These are phyloP conservation scores for Chytriomyces sp. DNA, from an alignment of 192 early-diverging fungal genomes.

Conservation along the genomic window DNA sequence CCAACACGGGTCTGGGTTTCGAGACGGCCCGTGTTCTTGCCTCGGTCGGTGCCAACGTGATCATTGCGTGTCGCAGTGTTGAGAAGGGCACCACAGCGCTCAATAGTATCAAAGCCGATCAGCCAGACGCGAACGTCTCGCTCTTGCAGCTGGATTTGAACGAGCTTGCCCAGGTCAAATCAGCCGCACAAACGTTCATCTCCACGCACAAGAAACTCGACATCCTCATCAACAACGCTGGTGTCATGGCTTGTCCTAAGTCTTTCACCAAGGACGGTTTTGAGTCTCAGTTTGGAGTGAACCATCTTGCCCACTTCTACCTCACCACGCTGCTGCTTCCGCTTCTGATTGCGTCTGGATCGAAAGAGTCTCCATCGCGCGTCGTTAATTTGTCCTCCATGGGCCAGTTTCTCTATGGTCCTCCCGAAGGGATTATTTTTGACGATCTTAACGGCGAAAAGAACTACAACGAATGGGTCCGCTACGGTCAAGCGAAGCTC, in stretches of 20 bases:
- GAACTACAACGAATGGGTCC: slow-evolving; percentile 23
- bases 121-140: slow-evolving; percentile 29
- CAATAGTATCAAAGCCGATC: slow-evolving; percentile 11
- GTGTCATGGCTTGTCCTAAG: slow-evolving; percentile 54
- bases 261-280: slow-evolving; percentile 53
- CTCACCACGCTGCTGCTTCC: slow-evolving; percentile 31
- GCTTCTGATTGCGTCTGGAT: background rate
- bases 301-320: slow-evolving; percentile 52
- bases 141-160: slow-evolving; percentile 29
- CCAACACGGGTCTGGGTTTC: slow-evolving; percentile 32
- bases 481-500: slow-evolving; percentile 39
- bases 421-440: slow-evolving; percentile 30
- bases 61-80: slow-evolving; percentile 14
- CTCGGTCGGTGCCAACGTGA: slow-evolving; percentile 25
- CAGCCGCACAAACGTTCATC: slow-evolving; percentile 24
- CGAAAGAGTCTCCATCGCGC: slow-evolving; percentile 35
- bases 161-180: slow-evolving; percentile 30
- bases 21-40: slow-evolving; percentile 37
- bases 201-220: slow-evolving; percentile 11
- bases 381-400: slow-evolving; percentile 29
- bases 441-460: slow-evolving; percentile 32
- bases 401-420: slow-evolving; percentile 12
- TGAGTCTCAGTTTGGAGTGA: slow-evolving; percentile 61
- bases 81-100: slow-evolving; percentile 31
- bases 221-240: slow-evolving; percentile 42